These are phyloP conservation scores for Luffa aegyptiaca DNA, from an alignment of 306 rosid genomes.

Conservation along the genomic window DNA sequence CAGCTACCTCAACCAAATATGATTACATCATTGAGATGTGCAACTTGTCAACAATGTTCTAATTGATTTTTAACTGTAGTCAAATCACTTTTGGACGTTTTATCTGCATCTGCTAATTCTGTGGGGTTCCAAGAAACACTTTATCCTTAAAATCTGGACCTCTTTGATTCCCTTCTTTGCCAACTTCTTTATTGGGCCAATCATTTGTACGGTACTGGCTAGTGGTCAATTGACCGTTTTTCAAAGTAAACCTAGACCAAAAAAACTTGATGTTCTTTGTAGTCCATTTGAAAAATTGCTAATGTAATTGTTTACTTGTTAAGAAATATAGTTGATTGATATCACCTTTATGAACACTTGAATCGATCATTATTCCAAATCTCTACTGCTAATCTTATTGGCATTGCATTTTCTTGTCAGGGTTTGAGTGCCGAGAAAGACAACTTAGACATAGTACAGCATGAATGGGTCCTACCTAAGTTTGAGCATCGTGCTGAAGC, in stretches of 20 bases:
- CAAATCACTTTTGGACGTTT: neutral
- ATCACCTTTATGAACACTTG: neutral
- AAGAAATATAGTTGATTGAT: neutral
- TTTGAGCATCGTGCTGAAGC: slow-evolving; percentile 86
- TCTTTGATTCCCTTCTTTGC: neutral
- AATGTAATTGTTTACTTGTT: neutral
- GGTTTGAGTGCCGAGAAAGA: slow-evolving; percentile 89
- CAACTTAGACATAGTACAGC: slow-evolving; percentile 92
- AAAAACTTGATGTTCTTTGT: neutral
- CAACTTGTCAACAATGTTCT: neutral
- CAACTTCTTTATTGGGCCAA: neutral
- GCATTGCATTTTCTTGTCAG: slow-evolving; percentile 28
- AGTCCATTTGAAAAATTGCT: neutral
- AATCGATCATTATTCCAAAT: neutral
- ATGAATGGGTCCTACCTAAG: slow-evolving; percentile 84
- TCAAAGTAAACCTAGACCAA: neutral
- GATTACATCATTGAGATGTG: slow-evolving; percentile 1
- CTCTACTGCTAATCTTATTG: neutral
- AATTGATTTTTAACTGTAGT: neutral
- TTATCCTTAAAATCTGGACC: neutral
- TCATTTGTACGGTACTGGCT: neutral
- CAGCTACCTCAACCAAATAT: neutral
- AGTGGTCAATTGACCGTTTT: slow-evolving; percentile 2
- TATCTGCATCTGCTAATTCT: slow-evolving; percentile 1
- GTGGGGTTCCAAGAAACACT: neutral